Conservation (phyloP, 2,329 filamentous ascomycete genomes). For the Podosphaera aphanis region DNA sequence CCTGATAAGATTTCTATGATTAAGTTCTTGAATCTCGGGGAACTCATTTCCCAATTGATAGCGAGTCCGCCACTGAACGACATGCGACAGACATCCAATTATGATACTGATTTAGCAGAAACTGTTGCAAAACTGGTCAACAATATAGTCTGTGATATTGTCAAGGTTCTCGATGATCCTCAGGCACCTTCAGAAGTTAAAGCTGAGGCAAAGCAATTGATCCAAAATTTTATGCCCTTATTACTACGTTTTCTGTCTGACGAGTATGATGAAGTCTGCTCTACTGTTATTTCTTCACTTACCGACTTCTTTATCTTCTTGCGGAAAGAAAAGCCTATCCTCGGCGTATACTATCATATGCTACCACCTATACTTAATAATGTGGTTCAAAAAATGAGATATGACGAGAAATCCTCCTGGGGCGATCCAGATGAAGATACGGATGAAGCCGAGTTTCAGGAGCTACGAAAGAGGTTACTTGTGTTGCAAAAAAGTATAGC, state of each 20-base stretch:
- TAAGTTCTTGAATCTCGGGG: constrained; percentile 63
- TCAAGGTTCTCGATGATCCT: constrained; percentile 56
- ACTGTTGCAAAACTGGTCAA: constrained; percentile 91
- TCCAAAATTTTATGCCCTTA: constrained; percentile 66
- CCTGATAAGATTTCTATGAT: constrained; percentile 89
- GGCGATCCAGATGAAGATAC: constrained; percentile 85
- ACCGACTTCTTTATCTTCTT: constrained; percentile 83
- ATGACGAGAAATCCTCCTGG: constrained; percentile 85
- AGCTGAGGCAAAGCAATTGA: constrained; percentile 54
- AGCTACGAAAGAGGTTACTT: constrained; percentile 72
- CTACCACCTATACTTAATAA: constrained; percentile 73
- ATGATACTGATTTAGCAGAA: constrained; percentile 89
- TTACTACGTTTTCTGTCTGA: constrained; percentile 88
- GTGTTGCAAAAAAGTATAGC: constrained; percentile 83
- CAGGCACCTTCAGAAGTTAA: constrained; percentile 38
- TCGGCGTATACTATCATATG: constrained; percentile 55
- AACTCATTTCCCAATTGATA: constrained; percentile 69
- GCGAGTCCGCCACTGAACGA: constrained; percentile 60
- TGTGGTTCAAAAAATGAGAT: constrained; percentile 89
- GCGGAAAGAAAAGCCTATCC: constrained; percentile 54
- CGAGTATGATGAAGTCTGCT: constrained; percentile 95
- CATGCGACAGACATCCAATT: constrained; percentile 56
- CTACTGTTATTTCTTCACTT: constrained; percentile 77
- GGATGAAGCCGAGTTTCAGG: constrained; percentile 92
- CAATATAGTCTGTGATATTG: constrained; percentile 64